Base-by-base conservation (phyloP, 129 eudicot genomes). In the Solidago caesia region DNA sequence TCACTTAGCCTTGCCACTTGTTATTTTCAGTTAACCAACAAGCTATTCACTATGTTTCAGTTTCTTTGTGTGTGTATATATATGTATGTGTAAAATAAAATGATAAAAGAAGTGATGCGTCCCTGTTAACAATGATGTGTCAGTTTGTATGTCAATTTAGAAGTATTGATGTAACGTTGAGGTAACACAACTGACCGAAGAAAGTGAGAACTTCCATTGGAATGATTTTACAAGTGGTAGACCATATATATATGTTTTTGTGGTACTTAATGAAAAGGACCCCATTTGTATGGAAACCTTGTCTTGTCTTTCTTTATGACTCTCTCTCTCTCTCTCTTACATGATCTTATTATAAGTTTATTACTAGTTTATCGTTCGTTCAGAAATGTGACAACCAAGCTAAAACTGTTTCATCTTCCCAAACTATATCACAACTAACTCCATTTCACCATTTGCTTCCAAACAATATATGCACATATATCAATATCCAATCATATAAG, bases 191-290 rank as follows among this genome's bases (percentile, higher is more conserved):
- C 5, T 1, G 4, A 56, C 2, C 2, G 4, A 15, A 5, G 6
- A 6, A 14, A 53, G 6, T 57, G 60, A 27, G 29, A 47, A 10
- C 63, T 43, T 51, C 27, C 52, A 49, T 8, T 52, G 57, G 55
- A 71, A 79, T 42, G 15, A 57, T 44, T 43, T 65, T 64, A 46
- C 59, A 6, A 41, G 7, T 9, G 26, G 4, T 48, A 48, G 55
- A 51, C 70, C 56, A 52, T 6, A 4, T 9, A 66, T 27, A 55
- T 21, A 43, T 53, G 64, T 71, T 53, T 29, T 14, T 52, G 60
- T 55, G 73, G 78, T 64, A 72, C 52, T 64, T 64, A 45, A 72
- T 72, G 74, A 79, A 65, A 79, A 65, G 44, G 78, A 72, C 78
- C 83, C 74, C 83, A 79, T 79, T 65, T 72, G 77, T 79, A 72